Conservation (phyloP, 2,329 filamentous ascomycete species). For the Thelonectria rubi region DNA sequence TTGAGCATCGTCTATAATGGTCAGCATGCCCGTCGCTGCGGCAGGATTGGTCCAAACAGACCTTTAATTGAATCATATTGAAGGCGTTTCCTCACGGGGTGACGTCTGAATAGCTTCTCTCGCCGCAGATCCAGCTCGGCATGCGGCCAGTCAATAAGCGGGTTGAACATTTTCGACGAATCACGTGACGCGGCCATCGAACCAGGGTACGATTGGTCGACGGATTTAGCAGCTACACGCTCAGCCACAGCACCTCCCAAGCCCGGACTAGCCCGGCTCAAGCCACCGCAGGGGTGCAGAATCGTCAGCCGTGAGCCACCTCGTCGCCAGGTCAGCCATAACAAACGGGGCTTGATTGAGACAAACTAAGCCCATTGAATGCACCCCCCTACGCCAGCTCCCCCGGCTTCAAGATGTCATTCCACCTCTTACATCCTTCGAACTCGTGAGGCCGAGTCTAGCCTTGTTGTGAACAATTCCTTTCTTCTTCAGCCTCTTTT, state of each 20-base stretch:
- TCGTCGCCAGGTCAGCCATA: slow-evolving; percentile 46
- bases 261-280: neutral
- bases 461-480: slow-evolving; percentile 20
- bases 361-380: slow-evolving; percentile 32
- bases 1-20: slow-evolving; percentile 84
- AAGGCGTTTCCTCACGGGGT: slow-evolving; percentile 29
- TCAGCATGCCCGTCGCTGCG: slow-evolving; percentile 10
- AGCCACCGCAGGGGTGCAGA: slow-evolving; percentile 24
- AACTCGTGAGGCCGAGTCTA: slow-evolving; percentile 34
- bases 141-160: slow-evolving; percentile 31
- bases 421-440: slow-evolving; percentile 39
- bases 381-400: slow-evolving; percentile 29
- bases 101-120: slow-evolving; percentile 37
- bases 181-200: slow-evolving; percentile 36
- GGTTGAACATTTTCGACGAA: slow-evolving; percentile 40
- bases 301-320: slow-evolving; percentile 28
- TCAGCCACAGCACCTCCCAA: slow-evolving; percentile 27
- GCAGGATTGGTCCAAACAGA: slow-evolving; percentile 39
- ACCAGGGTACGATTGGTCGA: neutral
- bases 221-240: slow-evolving; percentile 7
- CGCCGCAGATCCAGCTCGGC: slow-evolving; percentile 31
- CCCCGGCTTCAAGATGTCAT: slow-evolving; percentile 40
- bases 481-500: slow-evolving; percentile 18
- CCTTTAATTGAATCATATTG: slow-evolving; percentile 94
- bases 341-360: slow-evolving; percentile 36